Evolutionary conservation across 2,329 filamentous ascomycete species (phyloP), one percentile per base, ranked within the genome.

Genomic region (Colletotrichum coccodes): DNA sequence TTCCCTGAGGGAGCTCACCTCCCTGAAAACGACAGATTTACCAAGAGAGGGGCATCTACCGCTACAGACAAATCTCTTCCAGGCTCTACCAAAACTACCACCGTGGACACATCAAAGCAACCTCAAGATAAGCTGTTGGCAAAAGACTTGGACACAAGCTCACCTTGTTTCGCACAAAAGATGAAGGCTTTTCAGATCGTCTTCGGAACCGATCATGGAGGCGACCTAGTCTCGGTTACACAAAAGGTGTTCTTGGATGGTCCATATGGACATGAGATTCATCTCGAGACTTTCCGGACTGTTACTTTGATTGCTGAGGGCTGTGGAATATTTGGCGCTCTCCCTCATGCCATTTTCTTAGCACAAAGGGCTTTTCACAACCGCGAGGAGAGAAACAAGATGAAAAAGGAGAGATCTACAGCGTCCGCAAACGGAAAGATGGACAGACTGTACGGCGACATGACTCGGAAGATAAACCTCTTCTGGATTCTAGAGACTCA

Each of bases 271-370:
- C n/a, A 59, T 16, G 40, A 59, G 32, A 59, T 59, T n/a, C 6
- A 59, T 34, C 42, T 59, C 23, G 16, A 59, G 21, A 46, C n/a
- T 32, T 47, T 59, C 21, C 47, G 32, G 42, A 47, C 56, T 1
- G 12, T 59, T 16, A 59, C 42, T n/a, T n/a, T 59, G 5, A 23
- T 59, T 47, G 30, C n/a, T 3, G 40, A 59, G n/a, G 42, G 56
- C 40, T 59, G 42, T n/a, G n/a, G 56, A 8, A 59, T 47, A 40
- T 59, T 59, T 59, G 11, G 56, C 18, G 23, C 56, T n/a, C 18
- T 47, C 47, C 42, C n/a, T 7, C 56, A 47, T 30, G 56, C 56
- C 3, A 59, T 59, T 7, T 59, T 59, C 32, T 18, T 59, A 26
- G 42, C 56, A 6, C n/a, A 59, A 28, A 18, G 12, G 3, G 42